Conservation (phyloP, 208 protist species). For the Leishmania lainsoni region DNA sequence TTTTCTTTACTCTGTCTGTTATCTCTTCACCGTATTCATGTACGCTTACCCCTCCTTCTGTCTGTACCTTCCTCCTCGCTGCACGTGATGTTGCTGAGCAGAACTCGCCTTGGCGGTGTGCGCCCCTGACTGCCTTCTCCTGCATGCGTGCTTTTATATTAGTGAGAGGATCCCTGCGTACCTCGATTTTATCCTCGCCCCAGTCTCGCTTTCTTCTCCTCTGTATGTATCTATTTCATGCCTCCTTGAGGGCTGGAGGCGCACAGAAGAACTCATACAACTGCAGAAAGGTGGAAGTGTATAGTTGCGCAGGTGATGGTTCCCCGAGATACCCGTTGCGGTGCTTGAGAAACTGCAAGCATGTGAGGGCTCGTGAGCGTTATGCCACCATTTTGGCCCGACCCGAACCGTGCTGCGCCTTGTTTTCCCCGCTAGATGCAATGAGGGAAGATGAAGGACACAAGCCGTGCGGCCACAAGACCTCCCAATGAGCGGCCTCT, state of each 20-base stretch:
- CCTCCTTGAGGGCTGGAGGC: neutral
- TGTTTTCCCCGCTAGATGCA: neutral
- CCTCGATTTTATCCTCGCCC: neutral
- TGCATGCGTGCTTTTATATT: neutral
- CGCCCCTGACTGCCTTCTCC: neutral
- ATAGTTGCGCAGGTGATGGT: neutral
- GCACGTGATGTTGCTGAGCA: neutral
- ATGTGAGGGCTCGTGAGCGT: neutral
- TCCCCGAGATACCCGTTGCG: neutral
- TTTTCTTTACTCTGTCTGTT: neutral
- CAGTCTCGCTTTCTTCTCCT: neutral
- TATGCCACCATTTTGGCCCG: neutral
- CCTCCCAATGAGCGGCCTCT: neutral
- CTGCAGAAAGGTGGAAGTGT: neutral
- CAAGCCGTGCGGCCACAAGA: neutral
- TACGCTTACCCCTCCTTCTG: neutral
- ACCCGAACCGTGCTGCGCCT: neutral
- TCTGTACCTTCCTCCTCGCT: neutral
- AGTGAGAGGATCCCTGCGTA: neutral
- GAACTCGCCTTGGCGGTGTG: neutral
- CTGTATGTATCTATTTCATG: neutral
- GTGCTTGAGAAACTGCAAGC: neutral
- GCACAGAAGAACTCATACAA: neutral
- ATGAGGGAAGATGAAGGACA: neutral
- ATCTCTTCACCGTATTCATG: neutral